Conservation (phyloP, 1,284 basidiomycete species). For the Boletus albobrunnescens region DNA sequence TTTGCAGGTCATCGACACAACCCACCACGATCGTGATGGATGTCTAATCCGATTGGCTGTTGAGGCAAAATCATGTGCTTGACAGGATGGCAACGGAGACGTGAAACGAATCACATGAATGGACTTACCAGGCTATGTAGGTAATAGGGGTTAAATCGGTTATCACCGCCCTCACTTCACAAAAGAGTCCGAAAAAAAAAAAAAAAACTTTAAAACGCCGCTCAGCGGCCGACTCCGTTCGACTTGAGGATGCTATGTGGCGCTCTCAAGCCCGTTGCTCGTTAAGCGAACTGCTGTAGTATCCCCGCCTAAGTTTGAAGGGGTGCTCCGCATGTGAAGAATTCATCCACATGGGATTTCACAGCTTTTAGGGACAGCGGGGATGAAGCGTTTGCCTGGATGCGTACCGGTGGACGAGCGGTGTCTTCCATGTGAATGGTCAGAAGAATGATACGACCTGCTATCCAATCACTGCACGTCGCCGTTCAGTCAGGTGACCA, state of each 20-base stretch:
- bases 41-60: too few relatives aligned
- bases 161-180: too few relatives aligned
- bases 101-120: too few relatives aligned
- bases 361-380: conserved; percentile 39
- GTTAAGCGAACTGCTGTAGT: conserved; percentile 44
- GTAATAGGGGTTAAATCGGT: too few relatives aligned
- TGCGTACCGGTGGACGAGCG: conserved; percentile 45
- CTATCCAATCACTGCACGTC: neutral
- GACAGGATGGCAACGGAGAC: too few relatives aligned
- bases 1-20: too few relatives aligned
- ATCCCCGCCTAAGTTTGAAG: conserved; percentile 44
- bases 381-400: conserved; percentile 36
- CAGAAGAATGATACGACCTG: neutral
- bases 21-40: too few relatives aligned
- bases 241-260: neutral
- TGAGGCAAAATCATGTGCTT: too few relatives aligned
- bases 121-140: too few relatives aligned
- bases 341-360: conserved; percentile 40
- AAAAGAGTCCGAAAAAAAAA: too few relatives aligned
- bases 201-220: too few relatives aligned
- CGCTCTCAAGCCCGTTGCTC: conserved; percentile 34
- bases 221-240: too few relatives aligned
- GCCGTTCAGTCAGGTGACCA: conserved; percentile 19
- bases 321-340: conserved; percentile 44
- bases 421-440: conserved; percentile 38